Evolutionary conservation across 495 filamentous ascomycete genomes (phyloP).

Genomic region (Podospora comata): DNA sequence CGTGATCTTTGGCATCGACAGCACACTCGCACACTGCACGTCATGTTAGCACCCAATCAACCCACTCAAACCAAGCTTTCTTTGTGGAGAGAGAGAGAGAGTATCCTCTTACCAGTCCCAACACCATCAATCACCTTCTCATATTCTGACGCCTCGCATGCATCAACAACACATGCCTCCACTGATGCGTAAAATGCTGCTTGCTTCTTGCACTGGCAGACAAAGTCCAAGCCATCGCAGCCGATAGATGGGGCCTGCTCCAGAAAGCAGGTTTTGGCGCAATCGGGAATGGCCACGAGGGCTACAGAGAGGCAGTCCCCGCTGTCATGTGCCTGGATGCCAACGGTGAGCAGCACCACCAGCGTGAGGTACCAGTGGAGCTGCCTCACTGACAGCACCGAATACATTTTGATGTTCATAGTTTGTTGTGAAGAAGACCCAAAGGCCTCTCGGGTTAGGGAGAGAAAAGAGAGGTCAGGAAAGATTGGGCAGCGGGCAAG

Average conservation of each 20-base stretch:
- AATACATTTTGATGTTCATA: not conserved
- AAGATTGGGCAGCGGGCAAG: not conserved
- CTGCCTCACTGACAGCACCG: not conserved
- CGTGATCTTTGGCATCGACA: not conserved
- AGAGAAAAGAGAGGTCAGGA: not conserved
- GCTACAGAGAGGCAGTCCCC: constrained; percentile 29
- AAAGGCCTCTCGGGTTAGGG: not conserved
- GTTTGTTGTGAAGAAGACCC: not conserved
- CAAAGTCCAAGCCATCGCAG: constrained; percentile 32
- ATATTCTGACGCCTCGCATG: constrained; percentile 23
- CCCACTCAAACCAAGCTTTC: not conserved
- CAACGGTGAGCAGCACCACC: not conserved
- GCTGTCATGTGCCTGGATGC: not conserved
- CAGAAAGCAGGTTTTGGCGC: constrained; percentile 35
- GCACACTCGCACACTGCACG: constrained; percentile 20
- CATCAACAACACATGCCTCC: constrained; percentile 29
- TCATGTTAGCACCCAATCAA: not conserved
- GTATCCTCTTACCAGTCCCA: constrained; percentile 6
- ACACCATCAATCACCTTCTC: constrained; percentile 26
- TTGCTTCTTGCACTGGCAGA: constrained; percentile 33
- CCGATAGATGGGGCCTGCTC: constrained; percentile 26
- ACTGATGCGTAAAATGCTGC: constrained; percentile 28
- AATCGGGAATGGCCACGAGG: constrained; percentile 27
- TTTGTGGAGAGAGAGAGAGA: not conserved
- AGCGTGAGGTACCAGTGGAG: not conserved